These are phyloP conservation scores for Aspergillus latus DNA, from an alignment of 2,329 filamentous ascomycete species.

Conservation along the genomic window DNA sequence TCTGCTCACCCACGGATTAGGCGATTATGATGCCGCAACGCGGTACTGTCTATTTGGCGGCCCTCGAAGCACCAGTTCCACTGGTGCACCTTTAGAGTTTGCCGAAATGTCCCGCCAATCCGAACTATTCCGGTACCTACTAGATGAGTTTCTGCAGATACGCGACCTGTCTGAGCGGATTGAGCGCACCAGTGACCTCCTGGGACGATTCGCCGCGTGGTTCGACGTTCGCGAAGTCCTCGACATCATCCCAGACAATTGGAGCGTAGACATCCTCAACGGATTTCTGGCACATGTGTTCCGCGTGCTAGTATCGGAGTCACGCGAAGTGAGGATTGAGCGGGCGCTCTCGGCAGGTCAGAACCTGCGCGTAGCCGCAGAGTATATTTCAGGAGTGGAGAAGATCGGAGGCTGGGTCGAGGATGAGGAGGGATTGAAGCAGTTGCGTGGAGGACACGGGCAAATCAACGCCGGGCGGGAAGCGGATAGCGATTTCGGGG, in stretches of 20 bases:
- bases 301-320: constrained; percentile 18
- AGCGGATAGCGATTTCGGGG: constrained; percentile 6
- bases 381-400: constrained; percentile 14
- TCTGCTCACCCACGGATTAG: constrained; percentile 81
- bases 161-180: constrained; percentile 73
- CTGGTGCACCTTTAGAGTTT: constrained; percentile 37
- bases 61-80: constrained; percentile 57
- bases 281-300: constrained; percentile 21
- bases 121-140: constrained; percentile 71
- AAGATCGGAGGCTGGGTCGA: constrained; percentile 15
- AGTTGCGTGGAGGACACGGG: constrained; percentile 5
- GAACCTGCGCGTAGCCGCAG: constrained; percentile 11
- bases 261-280: constrained; percentile 71
- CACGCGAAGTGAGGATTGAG: constrained; percentile 11
- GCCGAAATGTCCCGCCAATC: constrained; percentile 64
- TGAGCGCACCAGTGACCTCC: constrained; percentile 77
- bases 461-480: constrained; percentile 3
- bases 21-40: constrained; percentile 93
- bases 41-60: constrained; percentile 90
- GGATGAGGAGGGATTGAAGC: constrained; percentile 9
- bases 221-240: constrained; percentile 83
- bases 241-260: constrained; percentile 73
- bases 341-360: constrained; percentile 12
- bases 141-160: constrained; percentile 78
- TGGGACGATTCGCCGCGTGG: constrained; percentile 85